Evolutionary conservation across 202 grass and related monocot species (phyloP).

Genomic region (Zoysia matrella): DNA sequence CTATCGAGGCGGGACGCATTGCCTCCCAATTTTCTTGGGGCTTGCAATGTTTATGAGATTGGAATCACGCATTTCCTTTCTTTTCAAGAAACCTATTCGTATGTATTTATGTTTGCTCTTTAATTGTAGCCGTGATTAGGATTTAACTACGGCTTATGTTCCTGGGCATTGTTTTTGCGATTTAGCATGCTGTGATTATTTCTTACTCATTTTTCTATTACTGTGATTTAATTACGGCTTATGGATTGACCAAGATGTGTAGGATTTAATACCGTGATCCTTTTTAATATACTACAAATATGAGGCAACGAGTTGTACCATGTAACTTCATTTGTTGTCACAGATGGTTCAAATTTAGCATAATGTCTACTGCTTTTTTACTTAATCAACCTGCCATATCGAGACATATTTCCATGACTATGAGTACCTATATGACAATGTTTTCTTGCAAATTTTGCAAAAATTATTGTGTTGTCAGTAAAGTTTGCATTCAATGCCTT

Average conservation of each 20-base stretch:
- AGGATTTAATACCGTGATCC: too few species aligned
- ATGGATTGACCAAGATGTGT: too few species aligned
- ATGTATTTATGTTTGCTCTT: not conserved
- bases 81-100: not conserved
- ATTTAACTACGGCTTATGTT: not conserved
- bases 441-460: not conserved
- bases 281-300: too few species aligned
- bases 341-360: not conserved
- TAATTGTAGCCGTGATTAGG: not conserved
- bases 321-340: not conserved
- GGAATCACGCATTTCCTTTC: not conserved
- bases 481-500: constrained; percentile 11
- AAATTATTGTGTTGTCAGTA: not conserved
- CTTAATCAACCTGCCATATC: constrained; percentile 17
- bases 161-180: not conserved
- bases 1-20: not conserved
- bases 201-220: too few species aligned
- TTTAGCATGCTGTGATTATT: not conserved
- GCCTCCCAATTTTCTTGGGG: not conserved
- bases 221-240: too few species aligned
- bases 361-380: not conserved
- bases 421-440: not conserved
- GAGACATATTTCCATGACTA: not conserved
- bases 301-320: too few species aligned
- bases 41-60: not conserved